phyloP scores from a whole-genome alignment of 2,329 filamentous ascomycete genomes.

The Colletotrichum filicis region DNA sequence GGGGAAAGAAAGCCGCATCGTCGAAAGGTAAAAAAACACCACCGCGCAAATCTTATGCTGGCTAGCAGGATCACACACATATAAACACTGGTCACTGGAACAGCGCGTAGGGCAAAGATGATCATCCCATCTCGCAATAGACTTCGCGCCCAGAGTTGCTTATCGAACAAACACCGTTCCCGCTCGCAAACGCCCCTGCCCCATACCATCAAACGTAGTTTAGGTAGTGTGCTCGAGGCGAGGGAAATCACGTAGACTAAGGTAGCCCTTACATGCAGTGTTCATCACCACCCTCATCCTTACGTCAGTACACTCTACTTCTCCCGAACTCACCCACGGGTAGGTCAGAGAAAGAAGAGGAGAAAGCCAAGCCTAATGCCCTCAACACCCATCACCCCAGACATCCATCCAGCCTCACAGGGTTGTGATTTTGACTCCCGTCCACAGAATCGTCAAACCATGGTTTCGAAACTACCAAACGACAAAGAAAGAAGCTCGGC shows the following conservation, averaged over 20 bases:
- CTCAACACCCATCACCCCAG: not conserved
- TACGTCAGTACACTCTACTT: not conserved
- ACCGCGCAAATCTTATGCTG: not conserved
- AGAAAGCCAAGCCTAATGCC: not conserved
- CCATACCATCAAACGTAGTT: not conserved
- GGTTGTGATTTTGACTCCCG: not conserved
- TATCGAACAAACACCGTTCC: not conserved
- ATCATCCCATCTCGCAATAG: slow-evolving; percentile 19
- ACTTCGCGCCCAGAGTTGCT: slow-evolving; percentile 18
- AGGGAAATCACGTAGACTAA: not conserved
- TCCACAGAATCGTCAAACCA: no score
- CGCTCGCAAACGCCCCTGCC: not conserved
- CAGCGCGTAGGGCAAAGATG: not conserved
- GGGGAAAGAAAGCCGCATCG: not conserved
- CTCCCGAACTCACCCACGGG: not conserved
- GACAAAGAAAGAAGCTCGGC: not conserved
- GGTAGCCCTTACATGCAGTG: not conserved
- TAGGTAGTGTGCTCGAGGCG: not conserved
- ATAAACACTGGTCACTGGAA: not conserved
- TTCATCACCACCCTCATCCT: not conserved
- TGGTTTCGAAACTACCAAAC: no score
- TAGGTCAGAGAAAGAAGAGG: not conserved
- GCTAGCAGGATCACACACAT: not conserved
- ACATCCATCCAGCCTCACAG: not conserved
- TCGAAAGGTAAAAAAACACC: not conserved